phyloP scores from a whole-genome alignment of 352 stramenopile species.

The Globisporangium carolinianum region DNA sequence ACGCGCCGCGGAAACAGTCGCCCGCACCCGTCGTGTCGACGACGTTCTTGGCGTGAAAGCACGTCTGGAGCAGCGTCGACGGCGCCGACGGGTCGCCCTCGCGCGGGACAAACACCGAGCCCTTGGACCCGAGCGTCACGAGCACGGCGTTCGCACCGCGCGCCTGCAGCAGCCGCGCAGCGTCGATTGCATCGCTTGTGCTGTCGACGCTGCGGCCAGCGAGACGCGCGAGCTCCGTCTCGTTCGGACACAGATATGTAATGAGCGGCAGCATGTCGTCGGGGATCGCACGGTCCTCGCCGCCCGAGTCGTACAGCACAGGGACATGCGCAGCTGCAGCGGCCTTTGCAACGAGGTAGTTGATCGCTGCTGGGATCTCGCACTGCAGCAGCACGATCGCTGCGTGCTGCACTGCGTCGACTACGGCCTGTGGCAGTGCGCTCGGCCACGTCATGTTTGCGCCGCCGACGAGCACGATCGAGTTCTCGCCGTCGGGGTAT shows the following conservation, averaged over 20 bases:
- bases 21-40: slow-evolving; percentile 76
- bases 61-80: slow-evolving; percentile 34
- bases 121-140: slow-evolving; percentile 58
- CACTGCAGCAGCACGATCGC: slow-evolving; percentile 66
- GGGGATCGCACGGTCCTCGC: slow-evolving; percentile 56
- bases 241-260: slow-evolving; percentile 69
- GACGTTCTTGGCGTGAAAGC: slow-evolving; percentile 49
- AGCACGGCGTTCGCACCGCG: slow-evolving; percentile 50
- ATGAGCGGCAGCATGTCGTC: slow-evolving; percentile 45
- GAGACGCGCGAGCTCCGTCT: slow-evolving; percentile 63
- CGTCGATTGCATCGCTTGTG: slow-evolving; percentile 40
- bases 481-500: slow-evolving; percentile 77
- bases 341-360: slow-evolving; percentile 38
- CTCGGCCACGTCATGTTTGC: slow-evolving; percentile 62
- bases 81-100: slow-evolving; percentile 10
- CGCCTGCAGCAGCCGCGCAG: slow-evolving; percentile 39
- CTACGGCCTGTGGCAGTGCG: slow-evolving; percentile 23
- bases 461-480: slow-evolving; percentile 77
- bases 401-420: slow-evolving; percentile 39
- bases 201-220: slow-evolving; percentile 28
- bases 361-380: slow-evolving; percentile 58
- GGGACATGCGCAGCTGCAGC: slow-evolving; percentile 38
- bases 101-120: slow-evolving; percentile 53
- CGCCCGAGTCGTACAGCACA: slow-evolving; percentile 76
- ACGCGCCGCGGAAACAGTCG: slow-evolving; percentile 70